phyloP scores from a whole-genome alignment of 2,329 filamentous ascomycete genomes.

The Cadophora sp. region DNA sequence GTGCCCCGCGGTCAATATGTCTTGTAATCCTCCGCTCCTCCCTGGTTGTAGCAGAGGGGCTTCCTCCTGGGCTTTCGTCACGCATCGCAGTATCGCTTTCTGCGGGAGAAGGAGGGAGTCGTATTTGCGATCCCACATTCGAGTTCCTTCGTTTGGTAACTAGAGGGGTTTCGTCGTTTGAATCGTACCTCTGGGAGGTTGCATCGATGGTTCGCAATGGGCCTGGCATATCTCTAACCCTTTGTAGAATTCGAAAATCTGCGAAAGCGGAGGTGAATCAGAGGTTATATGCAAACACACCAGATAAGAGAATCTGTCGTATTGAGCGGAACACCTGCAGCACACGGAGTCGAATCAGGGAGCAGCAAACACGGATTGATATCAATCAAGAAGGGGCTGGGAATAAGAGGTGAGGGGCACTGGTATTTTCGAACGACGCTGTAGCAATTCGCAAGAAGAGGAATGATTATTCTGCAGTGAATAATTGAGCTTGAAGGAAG shows the following conservation, averaged over 20 bases:
- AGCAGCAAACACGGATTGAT: not conserved
- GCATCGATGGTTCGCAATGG: slow-evolving; percentile 28
- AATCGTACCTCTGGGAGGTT: slow-evolving; percentile 30
- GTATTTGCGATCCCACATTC: slow-evolving; percentile 22
- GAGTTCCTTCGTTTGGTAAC: slow-evolving; percentile 22
- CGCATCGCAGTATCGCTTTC: slow-evolving; percentile 36
- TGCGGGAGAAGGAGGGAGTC: slow-evolving; percentile 41
- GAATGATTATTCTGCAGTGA: not conserved
- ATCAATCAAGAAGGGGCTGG: not conserved
- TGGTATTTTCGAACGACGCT: not conserved
- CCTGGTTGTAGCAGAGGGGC: slow-evolving; percentile 27
- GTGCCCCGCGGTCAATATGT: slow-evolving; percentile 41
- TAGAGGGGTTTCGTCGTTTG: slow-evolving; percentile 8
- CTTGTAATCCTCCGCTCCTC: slow-evolving; percentile 40
- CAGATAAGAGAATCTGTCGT: not conserved
- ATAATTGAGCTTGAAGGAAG: not conserved
- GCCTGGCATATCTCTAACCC: slow-evolving; percentile 24
- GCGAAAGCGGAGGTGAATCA: not conserved
- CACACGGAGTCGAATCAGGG: not conserved
- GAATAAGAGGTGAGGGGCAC: not conserved
- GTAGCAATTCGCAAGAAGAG: slow-evolving; percentile 8
- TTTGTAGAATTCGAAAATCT: not conserved
- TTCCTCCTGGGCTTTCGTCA: slow-evolving; percentile 28
- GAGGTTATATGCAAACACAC: not conserved
- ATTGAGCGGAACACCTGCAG: not conserved